Base-by-base conservation (phyloP, 257 asterid genomes). In the Henckelia pumila region DNA sequence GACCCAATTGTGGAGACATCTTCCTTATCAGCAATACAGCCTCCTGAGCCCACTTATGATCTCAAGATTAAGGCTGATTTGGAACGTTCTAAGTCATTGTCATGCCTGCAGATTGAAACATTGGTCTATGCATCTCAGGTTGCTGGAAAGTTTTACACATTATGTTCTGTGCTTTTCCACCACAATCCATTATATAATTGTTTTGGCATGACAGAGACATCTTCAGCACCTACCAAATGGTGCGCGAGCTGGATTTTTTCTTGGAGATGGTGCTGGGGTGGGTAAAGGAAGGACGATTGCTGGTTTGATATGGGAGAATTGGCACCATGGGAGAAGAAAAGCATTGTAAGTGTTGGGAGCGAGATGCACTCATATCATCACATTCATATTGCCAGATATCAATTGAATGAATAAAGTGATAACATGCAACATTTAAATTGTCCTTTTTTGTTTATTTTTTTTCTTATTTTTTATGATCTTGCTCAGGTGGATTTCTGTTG, bases 201-300 rank as follows among this genome's bases (percentile, higher is more conserved):
- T 72, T 59, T 72, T 69, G 68, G 61, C 61, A 58, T 71, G 74
- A 64, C 89, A 91, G 97, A 89, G 99, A 67, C 99, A 94, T 80
- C 88, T 81, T 76, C 97, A 94, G 77, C 92, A 86, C 84, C 96
- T 94, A 52, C 83, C 95, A 30, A 80, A 71, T 78, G 91, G 96
- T 82, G 74, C 78, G 59, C 84, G 97, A 83, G 99, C 97, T 63
- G 99, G 99, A 2, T 94, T 94, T 88, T 94, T 94, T 79, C 84
- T 91, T 65, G 97, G 99, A 71, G 99, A 94, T 88, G 97, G 97
- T 77, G 99, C 99, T 79, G 97, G 99, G 70, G 94, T 91, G 71
- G 99, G 99, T 59, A 94, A 94, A 84, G 99, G 97, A 56, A 81
- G 99, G 81, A 94, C 97, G 59, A 84, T 94, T 72, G 99, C 97